Conservation (phyloP, 371 early-diverging fungal species). For the Syncephalastrum monosporum region DNA sequence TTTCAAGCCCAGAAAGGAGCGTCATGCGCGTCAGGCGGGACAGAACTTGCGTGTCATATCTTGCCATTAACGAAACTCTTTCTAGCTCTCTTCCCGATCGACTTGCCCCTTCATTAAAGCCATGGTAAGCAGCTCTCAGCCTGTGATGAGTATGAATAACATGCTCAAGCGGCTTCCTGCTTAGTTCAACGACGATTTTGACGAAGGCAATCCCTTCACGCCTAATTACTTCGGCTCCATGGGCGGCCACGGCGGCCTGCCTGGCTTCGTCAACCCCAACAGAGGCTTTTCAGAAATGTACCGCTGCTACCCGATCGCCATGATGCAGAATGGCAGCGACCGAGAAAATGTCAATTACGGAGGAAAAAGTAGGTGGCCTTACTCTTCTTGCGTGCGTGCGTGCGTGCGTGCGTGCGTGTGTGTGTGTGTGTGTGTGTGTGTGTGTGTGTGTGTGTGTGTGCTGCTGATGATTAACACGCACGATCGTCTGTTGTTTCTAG, state of each 20-base stretch:
- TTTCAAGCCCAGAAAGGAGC: too few relatives aligned
- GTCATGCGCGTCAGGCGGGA: too few relatives aligned
- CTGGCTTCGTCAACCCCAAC: slow-evolving; percentile 42
- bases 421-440: neutral
- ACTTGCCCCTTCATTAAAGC: too few relatives aligned
- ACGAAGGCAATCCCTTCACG: slow-evolving; percentile 39
- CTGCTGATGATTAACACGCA: neutral
- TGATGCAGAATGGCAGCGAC: slow-evolving; percentile 75
- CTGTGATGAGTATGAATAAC: too few relatives aligned
- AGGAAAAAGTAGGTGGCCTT: slow-evolving; percentile 69
- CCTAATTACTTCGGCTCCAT: slow-evolving; percentile 25
- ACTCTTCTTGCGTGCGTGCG: too few relatives aligned
- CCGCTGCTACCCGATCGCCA: slow-evolving; percentile 79
- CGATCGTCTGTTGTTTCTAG: slow-evolving; percentile 35
- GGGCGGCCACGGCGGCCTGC: slow-evolving; percentile 24
- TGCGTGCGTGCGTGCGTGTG: too few relatives aligned
- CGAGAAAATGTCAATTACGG: slow-evolving; percentile 80
- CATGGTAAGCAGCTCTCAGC: too few relatives aligned
- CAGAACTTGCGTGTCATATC: too few relatives aligned
- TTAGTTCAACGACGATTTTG: slow-evolving; percentile 21
- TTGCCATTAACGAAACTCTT: too few relatives aligned
- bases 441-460: neutral
- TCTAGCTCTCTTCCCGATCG: too few relatives aligned
- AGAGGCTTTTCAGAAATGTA: slow-evolving; percentile 62
- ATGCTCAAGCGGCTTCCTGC: neutral